phyloP scores from a whole-genome alignment of 306 rosid genomes.

The Acacia crassicarpa region DNA sequence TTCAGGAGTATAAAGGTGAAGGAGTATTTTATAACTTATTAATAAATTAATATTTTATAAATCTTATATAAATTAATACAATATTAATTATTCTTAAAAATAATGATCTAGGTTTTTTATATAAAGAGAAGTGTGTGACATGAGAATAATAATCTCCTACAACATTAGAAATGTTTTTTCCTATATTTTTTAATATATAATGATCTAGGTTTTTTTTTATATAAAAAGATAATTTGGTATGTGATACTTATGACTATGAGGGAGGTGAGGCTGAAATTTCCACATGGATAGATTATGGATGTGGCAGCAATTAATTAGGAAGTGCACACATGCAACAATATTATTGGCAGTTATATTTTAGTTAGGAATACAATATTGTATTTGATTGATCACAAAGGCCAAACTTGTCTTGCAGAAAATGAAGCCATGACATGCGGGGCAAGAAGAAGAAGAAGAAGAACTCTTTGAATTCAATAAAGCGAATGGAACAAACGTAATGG shows the following conservation, averaged over 20 bases:
- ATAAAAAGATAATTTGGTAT: not conserved
- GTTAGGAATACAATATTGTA: not conserved
- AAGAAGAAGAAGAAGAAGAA: too few species aligned
- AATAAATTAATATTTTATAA: not conserved
- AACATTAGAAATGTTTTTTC: too few species aligned
- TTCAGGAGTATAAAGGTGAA: too few species aligned
- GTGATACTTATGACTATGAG: not conserved
- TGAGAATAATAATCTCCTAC: too few species aligned
- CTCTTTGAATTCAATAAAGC: not conserved
- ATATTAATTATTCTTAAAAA: not conserved
- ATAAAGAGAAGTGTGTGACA: too few species aligned
- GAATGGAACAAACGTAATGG: not conserved
- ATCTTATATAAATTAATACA: not conserved
- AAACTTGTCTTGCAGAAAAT: not conserved
- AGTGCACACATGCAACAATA: not conserved
- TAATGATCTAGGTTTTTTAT: not conserved
- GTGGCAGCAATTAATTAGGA: not conserved
- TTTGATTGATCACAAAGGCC: not conserved
- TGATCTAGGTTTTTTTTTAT: not conserved
- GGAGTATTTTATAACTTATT: not conserved
- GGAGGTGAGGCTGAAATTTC: not conserved
- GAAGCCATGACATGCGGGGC: not conserved
- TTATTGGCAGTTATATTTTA: not conserved
- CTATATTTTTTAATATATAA: too few species aligned
- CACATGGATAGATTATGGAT: not conserved